Base-by-base conservation (phyloP, 805 yeast species). In the Zygotorulaspora florentina region DNA sequence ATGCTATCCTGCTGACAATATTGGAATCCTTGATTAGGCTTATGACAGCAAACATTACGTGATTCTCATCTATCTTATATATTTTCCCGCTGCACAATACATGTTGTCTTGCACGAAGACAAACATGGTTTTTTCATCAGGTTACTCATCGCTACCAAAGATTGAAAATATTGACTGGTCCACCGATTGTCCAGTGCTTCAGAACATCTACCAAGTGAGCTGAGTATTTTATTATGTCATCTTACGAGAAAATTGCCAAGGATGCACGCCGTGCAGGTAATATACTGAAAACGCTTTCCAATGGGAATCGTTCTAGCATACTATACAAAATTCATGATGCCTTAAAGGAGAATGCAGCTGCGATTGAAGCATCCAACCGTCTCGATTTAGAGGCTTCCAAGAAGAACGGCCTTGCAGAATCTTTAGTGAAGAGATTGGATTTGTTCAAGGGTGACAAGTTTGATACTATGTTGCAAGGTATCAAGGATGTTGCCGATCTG, bases 381-480 rank as follows among this genome's bases (percentile, higher is more conserved):
- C 59, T 73, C 39, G 99, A 93, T 66, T 72, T 93, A 73, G 78
- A 77, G 38, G 74, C 74, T 26, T 96, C 96, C 1, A 68, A 66
- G 31, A 64, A 70, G n/a, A 73, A 77, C 38, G 76, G 80, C 5
- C 68, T 91, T 27, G 73, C 93, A 0, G 66, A 81, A 0, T 78
- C 97, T 1, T 70, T 93, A 55, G 71, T 90, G 42, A 90, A 87
- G 61, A 75, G 99, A 56, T 73, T 93, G 12, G 98, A 95, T 63
- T 72, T 93, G 33, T 76, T 86, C 39, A 79, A 76, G 51, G 81
- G 83, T 43, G 96, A 85, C 48, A 93, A 95, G 66, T 93, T 79
- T 60, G 98, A 90, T 52, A 72, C 86, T 23, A 93, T 93, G 99
- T 77, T 91, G 42, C 93, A 89, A 62, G 99, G 99, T 20, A 82